A percentile compares a stretch with the other conserved stretches of the same genome.
phyloP scores from a whole-genome alignment of 192 early-diverging fungal species.

The Podila horticola region DNA sequence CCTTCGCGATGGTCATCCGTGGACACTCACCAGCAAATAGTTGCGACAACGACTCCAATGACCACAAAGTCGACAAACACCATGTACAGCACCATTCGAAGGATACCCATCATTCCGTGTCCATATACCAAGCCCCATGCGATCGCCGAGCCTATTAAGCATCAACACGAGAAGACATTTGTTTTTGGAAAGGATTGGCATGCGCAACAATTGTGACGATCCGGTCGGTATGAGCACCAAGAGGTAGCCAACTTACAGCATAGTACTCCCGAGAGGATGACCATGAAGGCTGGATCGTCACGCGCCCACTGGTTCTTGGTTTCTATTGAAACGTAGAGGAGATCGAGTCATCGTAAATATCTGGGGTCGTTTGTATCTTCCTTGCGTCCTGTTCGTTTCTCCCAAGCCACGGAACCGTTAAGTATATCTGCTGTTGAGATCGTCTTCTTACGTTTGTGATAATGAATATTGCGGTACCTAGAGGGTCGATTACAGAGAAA shows the following conservation, averaged over 20 bases:
- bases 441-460: conserved; percentile 85
- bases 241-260: conserved; percentile 60
- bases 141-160: conserved; percentile 73
- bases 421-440: too few species aligned
- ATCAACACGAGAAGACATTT: background rate
- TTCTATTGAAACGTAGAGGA: conserved; percentile 62
- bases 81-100: conserved; percentile 84
- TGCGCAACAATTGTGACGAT: background rate
- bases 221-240: background rate
- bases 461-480: conserved; percentile 95
- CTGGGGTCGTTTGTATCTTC: background rate
- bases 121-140: conserved; percentile 86
- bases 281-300: conserved; percentile 96
- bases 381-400: background rate
- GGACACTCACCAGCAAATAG: conserved; percentile 72
- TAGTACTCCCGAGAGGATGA: conserved; percentile 75
- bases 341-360: conserved; percentile 16
- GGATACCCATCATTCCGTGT: conserved; percentile 70
- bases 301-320: conserved; percentile 99
- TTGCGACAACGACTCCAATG: conserved; percentile 76
- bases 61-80: conserved; percentile 84
- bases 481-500: background rate
- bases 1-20: too few species aligned
- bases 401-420: too few species aligned
- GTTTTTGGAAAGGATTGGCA: conserved; percentile 1